These are phyloP conservation scores for Physaria fendleri DNA, from an alignment of 345 rosid species.

Conservation along the genomic window DNA sequence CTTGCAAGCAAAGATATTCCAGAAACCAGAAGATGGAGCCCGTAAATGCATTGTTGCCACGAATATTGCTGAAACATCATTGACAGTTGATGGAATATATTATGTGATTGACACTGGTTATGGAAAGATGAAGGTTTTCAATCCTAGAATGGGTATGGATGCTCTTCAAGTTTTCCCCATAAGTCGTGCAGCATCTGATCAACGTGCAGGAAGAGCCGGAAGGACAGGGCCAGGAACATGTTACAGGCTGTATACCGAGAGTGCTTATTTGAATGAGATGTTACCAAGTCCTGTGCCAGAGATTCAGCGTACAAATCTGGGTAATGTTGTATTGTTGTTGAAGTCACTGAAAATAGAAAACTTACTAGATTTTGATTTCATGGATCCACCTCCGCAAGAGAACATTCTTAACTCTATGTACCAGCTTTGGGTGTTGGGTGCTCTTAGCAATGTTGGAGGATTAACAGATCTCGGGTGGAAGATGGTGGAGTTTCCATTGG, in stretches of 20 bases:
- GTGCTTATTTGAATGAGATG: conserved; percentile 85
- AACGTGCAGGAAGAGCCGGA: conserved; percentile 98
- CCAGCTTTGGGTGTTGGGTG: conserved; percentile 97
- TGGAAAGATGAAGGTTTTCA: conserved; percentile 96
- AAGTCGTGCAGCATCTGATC: conserved; percentile 97
- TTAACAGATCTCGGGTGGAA: conserved; percentile 93
- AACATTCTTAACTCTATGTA: conserved; percentile 98
- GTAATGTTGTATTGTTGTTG: conserved; percentile 85
- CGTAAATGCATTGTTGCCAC: conserved; percentile 98
- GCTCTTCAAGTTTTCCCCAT: conserved; percentile 94
- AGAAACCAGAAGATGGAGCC: conserved; percentile 93
- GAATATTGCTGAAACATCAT: conserved; percentile 94
- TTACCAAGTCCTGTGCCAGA: conserved; percentile 89
- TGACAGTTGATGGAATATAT: conserved; percentile 93
- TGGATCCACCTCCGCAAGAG: conserved; percentile 99
- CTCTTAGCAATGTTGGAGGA: conserved; percentile 82
- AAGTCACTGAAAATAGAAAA: conserved; percentile 88
- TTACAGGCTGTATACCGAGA: conserved; percentile 88
- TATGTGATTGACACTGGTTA: conserved; percentile 94
- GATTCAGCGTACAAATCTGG: conserved; percentile 97
- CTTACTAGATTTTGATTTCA: conserved; percentile 90
- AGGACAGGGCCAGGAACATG: conserved; percentile 99
- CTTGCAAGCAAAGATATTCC: conserved; percentile 92
- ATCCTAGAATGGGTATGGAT: conserved; percentile 99
- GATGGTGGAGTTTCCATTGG: conserved; percentile 98